These are phyloP conservation scores for Verticillium dahliae DNA, from an alignment of 2,329 filamentous ascomycete species.

Conservation along the genomic window DNA sequence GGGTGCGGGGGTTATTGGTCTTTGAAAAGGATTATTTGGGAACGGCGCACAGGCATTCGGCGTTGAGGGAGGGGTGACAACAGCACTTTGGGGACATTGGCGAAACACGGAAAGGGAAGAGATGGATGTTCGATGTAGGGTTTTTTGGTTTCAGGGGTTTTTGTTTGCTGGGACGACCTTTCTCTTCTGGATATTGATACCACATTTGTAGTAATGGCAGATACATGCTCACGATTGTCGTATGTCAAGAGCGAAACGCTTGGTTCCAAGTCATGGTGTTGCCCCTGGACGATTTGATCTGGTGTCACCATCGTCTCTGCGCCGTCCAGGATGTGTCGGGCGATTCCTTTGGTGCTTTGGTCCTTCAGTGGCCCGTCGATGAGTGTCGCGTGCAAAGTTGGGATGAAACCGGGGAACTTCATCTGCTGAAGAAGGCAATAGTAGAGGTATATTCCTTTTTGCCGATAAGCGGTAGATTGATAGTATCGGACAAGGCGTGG, in stretches of 20 bases:
- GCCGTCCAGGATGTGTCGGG: not conserved
- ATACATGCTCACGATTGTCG: conserved; percentile 11
- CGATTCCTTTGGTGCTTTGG: not conserved
- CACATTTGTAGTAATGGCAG: not conserved
- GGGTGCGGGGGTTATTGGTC: not conserved
- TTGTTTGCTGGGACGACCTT: not conserved
- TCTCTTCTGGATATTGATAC: conserved; percentile 1
- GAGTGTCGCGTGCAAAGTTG: conserved; percentile 4
- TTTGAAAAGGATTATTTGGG: not conserved
- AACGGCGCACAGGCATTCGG: not conserved
- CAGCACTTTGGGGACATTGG: not conserved
- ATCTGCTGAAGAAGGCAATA: not conserved
- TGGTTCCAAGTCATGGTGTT: not conserved
- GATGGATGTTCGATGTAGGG: not conserved
- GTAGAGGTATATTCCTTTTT: not conserved
- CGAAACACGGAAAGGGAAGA: not conserved
- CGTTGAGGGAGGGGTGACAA: not conserved
- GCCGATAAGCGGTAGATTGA: not conserved
- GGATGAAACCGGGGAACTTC: conserved; percentile 3
- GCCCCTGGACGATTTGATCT: not conserved
- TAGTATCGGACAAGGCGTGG: not conserved
- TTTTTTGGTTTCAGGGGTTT: not conserved
- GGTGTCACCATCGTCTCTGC: not conserved
- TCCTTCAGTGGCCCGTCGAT: not conserved
- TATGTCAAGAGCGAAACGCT: not conserved